Percentiles rank a stretch among this genome's conserved stretches.
These are phyloP conservation scores for Erysimum pusillum DNA, from an alignment of 441 rosid genomes.

Conservation along the genomic window DNA sequence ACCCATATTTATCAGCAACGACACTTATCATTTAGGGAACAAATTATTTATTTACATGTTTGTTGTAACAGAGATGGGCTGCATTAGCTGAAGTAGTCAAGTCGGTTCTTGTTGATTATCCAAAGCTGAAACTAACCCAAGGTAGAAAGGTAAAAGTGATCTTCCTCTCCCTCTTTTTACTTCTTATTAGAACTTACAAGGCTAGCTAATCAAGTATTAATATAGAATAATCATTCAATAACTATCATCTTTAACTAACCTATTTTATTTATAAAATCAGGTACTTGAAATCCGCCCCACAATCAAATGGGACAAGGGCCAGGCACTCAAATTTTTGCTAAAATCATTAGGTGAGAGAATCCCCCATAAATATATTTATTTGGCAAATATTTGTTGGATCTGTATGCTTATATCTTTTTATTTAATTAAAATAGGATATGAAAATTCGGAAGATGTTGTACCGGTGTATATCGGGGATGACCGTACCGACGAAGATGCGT, in stretches of 20 bases:
- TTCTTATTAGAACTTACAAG: constrained; percentile 1
- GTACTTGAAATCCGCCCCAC: constrained; percentile 79
- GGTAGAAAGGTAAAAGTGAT: constrained; percentile 68
- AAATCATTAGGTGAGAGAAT: constrained; percentile 58
- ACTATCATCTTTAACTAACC: constrained; percentile 9
- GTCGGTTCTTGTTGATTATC: constrained; percentile 62
- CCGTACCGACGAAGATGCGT: constrained; percentile 78
- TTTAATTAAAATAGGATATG: constrained; percentile 51
- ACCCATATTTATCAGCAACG: constrained; percentile 1
- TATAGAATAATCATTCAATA: not conserved
- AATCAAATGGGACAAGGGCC: constrained; percentile 84
- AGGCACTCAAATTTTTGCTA: constrained; percentile 70
- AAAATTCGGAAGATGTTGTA: constrained; percentile 55
- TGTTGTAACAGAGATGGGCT: constrained; percentile 61
- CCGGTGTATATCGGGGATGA: constrained; percentile 79
- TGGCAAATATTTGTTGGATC: not conserved
- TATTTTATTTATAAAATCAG: constrained; percentile 41
- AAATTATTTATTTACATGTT: not conserved
- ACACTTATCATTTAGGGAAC: not conserved
- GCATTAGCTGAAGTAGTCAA: constrained; percentile 65
- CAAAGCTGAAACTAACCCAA: constrained; percentile 65
- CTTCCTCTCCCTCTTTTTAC: not conserved
- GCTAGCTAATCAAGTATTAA: constrained; percentile 10
- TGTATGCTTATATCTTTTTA: not conserved
- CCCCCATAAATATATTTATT: not conserved